Evolutionary conservation across 805 yeast genomes (phyloP), one percentile per base, ranked within the genome.

Genomic region (Grigorovia humatica): DNA sequence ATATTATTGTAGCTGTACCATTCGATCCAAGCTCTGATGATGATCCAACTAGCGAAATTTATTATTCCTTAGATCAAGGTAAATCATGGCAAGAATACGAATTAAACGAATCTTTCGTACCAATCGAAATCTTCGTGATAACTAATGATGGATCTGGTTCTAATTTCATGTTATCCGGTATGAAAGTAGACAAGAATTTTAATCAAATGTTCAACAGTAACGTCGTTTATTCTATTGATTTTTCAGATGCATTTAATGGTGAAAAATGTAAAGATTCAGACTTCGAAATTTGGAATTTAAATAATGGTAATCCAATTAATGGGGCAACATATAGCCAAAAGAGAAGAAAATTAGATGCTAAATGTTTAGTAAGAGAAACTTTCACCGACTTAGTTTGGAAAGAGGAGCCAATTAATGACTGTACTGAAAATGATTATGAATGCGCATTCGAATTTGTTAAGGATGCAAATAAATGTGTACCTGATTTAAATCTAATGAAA

Each of bases 61-160:
- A 64, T 51, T 88, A 74, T 59, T 82, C 95, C 0, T 62, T 82
- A 13, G 90, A 88, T 63, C 88, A 85, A 62, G 96, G 96, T 45
- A 63, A 71, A 38, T 65, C 82, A 2, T 88, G 93, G 90, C 53
- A 62, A 4, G 72, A 71, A 42, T 68, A 71, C 35, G 70, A 74
- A n/a, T 62, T 87, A 5, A 81, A 76, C 9, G 49, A 56, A 9
- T 54, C 72, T 1, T 59, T 81, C 13, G 57, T 59, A 41, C 80
- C 83, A 0, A 51, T 65, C 2, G 59, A 67, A 5, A 51, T 83
- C 8, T 63, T 53, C 0, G 49, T 79, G 1, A 80, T 89, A 0
- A 77, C 87, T 0, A 74, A 79, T 15, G 95, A 87, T 67, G 87
- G 91, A 1, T 77, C 89, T 0, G 80, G 88, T 2, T 66, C 73